These are phyloP conservation scores for Platanthera zijinensis DNA, from an alignment of 106 monocot species.

Conservation along the genomic window DNA sequence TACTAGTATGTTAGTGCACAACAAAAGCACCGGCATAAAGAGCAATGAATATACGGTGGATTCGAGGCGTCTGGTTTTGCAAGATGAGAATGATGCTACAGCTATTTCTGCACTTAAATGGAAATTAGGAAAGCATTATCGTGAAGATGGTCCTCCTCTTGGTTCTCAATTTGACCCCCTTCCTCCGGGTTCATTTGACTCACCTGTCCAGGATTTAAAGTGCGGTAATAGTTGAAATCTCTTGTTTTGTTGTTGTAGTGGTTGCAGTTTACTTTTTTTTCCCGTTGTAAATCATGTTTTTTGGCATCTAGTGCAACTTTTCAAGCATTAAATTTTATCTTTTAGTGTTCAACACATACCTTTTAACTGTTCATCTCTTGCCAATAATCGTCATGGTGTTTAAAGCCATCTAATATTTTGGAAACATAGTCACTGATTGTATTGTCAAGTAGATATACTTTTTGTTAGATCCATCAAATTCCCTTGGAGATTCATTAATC, in stretches of 20 bases:
- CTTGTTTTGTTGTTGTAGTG: background rate
- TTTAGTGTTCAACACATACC: too few species aligned
- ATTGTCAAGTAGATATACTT: background rate
- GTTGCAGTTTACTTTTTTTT: background rate
- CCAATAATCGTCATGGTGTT: background rate
- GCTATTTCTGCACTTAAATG: slow-evolving; percentile 20
- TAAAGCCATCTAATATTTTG: background rate
- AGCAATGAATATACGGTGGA: slow-evolving; percentile 4
- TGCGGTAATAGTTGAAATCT: slow-evolving; percentile 13
- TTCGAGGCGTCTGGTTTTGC: slow-evolving; percentile 4
- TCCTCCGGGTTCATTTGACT: slow-evolving; percentile 45
- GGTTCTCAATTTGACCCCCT: slow-evolving; percentile 24
- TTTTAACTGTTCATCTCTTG: background rate
- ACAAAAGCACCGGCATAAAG: background rate
- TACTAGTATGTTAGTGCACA: slow-evolving; percentile 6
- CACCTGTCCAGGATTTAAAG: slow-evolving; percentile 18
- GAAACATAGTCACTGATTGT: background rate
- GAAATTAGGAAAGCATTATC: slow-evolving; percentile 25
- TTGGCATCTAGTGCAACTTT: background rate
- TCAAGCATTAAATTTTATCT: background rate
- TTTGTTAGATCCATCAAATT: background rate
- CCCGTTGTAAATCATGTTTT: background rate
- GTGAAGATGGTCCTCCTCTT: slow-evolving; percentile 36
- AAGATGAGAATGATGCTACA: slow-evolving; percentile 4
- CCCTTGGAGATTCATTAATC: background rate